Percentiles rank a stretch among this genome's conserved stretches.
phyloP scores from a whole-genome alignment of 129 eudicot genomes.

The Saussurea involucrata region DNA sequence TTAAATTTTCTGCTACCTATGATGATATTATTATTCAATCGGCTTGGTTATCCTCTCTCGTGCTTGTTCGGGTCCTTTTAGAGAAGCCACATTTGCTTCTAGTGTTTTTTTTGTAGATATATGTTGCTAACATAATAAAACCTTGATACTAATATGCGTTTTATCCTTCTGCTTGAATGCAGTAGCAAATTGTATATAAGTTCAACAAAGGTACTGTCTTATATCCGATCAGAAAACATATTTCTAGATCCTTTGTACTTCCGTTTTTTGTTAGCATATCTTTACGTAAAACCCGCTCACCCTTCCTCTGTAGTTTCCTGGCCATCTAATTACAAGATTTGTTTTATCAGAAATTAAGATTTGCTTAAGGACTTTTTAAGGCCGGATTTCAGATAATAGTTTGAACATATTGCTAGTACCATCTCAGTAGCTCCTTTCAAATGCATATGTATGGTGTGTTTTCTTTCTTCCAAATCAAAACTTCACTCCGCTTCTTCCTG shows the following conservation, averaged over 20 bases:
- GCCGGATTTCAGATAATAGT: slow-evolving; percentile 41
- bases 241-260: neutral
- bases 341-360: no score
- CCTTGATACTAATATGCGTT: no score
- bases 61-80: no score
- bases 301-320: neutral
- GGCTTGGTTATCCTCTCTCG: no score
- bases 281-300: neutral
- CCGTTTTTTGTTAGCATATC: neutral
- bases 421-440: slow-evolving; percentile 96
- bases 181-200: no score
- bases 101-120: no score
- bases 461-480: slow-evolving; percentile 38
- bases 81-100: no score
- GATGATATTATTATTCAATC: no score
- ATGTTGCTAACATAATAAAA: no score
- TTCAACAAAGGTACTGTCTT: no score
- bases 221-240: neutral
- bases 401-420: slow-evolving; percentile 65
- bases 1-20: no score
- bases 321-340: neutral
- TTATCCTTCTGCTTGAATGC: no score
- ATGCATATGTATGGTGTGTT: slow-evolving; percentile 52
- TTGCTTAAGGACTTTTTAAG: slow-evolving; percentile 16
- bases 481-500: slow-evolving; percentile 72